Conservation (phyloP, 1,139 yeast species). For the Candida sp. region DNA sequence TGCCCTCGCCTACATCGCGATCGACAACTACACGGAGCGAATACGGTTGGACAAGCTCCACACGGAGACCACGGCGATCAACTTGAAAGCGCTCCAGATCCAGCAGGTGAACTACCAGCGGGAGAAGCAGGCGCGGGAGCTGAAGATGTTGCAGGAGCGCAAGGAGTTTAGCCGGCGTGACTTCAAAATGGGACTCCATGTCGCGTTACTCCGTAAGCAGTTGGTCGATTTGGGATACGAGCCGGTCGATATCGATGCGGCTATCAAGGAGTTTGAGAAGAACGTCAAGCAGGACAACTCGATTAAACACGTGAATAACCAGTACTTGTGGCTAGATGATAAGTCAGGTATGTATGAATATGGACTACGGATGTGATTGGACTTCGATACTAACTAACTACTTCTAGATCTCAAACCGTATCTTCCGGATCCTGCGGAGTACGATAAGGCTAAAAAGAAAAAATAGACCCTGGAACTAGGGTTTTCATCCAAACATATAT, state of each 20-base stretch:
- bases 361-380: not conserved
- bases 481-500: not conserved
- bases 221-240: conserved; percentile 52
- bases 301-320: conserved; percentile 56
- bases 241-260: conserved; percentile 58
- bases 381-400: not conserved
- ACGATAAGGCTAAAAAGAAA: conserved; percentile 40
- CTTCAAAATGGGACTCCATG: conserved; percentile 65
- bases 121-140: conserved; percentile 50
- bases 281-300: conserved; percentile 61
- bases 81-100: conserved; percentile 44
- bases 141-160: conserved; percentile 51
- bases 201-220: conserved; percentile 65
- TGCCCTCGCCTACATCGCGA: conserved; percentile 50
- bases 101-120: conserved; percentile 48
- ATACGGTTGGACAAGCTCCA: conserved; percentile 43
- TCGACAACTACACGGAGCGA: conserved; percentile 54
- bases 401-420: conserved; percentile 44
- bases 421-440: conserved; percentile 64
- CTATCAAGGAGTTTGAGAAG: conserved; percentile 56
- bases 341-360: conserved; percentile 32
- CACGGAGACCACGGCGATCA: conserved; percentile 44
- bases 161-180: conserved; percentile 52
- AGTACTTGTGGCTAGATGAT: conserved; percentile 63
- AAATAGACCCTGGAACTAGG: not conserved